phyloP scores from a whole-genome alignment of 1,284 basidiomycete genomes.

The Pyrrhoderma noxium region DNA sequence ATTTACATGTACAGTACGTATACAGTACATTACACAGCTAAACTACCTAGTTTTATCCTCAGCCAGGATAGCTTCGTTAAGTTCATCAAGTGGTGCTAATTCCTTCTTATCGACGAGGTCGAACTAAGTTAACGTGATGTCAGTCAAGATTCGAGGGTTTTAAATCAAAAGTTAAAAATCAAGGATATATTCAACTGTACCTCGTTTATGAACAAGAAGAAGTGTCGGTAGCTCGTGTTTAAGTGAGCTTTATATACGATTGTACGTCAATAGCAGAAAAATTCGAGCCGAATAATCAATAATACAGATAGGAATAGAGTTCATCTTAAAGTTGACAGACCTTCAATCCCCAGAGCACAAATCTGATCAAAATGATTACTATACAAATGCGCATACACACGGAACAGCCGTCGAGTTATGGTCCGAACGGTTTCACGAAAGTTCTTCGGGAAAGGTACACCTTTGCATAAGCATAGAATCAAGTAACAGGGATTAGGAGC shows the following conservation, averaged over 20 bases:
- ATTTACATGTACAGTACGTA: too few species aligned
- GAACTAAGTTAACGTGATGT: slow-evolving; percentile 49
- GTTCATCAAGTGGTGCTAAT: slow-evolving; percentile 89
- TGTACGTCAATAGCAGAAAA: too few species aligned
- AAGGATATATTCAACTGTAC: slow-evolving; percentile 38
- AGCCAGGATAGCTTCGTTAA: slow-evolving; percentile 91
- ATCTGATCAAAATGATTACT: slow-evolving; percentile 99
- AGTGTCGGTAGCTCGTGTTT: slow-evolving; percentile 98
- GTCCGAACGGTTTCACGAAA: slow-evolving; percentile 91
- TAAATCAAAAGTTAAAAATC: too few species aligned
- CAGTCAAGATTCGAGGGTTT: too few species aligned
- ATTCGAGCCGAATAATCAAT: slow-evolving; percentile 6
- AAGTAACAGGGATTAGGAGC: slow-evolving; percentile 2
- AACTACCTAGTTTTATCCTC: slow-evolving; percentile 62
- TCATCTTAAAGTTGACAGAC: slow-evolving; percentile 41
- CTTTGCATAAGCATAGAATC: slow-evolving; percentile 32
- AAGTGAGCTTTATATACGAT: slow-evolving; percentile 80
- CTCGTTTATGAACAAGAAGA: slow-evolving; percentile 95
- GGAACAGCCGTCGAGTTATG: slow-evolving; percentile 88
- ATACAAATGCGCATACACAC: slow-evolving; percentile 98
- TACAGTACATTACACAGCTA: too few species aligned
- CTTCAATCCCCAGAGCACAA: slow-evolving; percentile 96
- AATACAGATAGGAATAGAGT: not conserved
- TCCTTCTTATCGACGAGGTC: slow-evolving; percentile 97
- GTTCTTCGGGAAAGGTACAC: slow-evolving; percentile 86